Evolutionary conservation across 768 basidiomycete genomes (phyloP).

Genomic region (Kwoniella europaea): DNA sequence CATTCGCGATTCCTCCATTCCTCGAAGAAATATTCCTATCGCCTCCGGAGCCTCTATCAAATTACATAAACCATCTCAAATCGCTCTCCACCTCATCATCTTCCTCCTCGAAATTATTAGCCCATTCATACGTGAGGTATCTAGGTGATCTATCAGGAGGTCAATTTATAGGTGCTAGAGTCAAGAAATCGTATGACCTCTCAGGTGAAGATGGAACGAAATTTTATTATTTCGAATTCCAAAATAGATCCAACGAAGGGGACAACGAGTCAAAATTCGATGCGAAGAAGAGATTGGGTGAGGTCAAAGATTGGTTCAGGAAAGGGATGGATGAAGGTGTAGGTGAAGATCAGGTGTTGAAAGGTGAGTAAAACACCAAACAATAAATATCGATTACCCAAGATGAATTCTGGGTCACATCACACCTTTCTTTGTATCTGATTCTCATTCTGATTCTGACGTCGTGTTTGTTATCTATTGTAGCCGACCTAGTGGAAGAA

Average conservation of each 20-base stretch:
- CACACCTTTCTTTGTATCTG: too few relatives aligned
- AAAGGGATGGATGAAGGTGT: constrained; percentile 52
- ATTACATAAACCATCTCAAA: constrained; percentile 66
- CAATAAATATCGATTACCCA: too few relatives aligned
- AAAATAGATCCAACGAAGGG: constrained; percentile 62
- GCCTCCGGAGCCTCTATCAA: constrained; percentile 63
- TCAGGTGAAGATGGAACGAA: constrained; percentile 65
- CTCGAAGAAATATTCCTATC: constrained; percentile 62
- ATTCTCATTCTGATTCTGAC: not conserved
- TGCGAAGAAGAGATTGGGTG: constrained; percentile 62
- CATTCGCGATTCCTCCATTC: constrained; percentile 59
- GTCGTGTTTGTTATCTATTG: too few relatives aligned
- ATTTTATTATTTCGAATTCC: constrained; percentile 69
- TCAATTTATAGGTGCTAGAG: constrained; percentile 68
- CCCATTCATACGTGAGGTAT: constrained; percentile 82
- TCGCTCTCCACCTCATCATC: constrained; percentile 59
- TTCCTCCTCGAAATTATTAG: constrained; percentile 66
- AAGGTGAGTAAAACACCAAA: constrained; percentile 36
- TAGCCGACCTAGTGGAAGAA: constrained; percentile 48
- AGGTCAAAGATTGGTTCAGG: constrained; percentile 68
- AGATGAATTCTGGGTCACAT: too few relatives aligned
- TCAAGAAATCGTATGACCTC: constrained; percentile 73
- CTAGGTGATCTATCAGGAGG: constrained; percentile 81
- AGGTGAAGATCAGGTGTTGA: constrained; percentile 45
- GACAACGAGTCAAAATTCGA: constrained; percentile 40